A percentile compares a stretch with the other conserved stretches of the same genome.
Conservation (phyloP, 805 yeast genomes). For the Monosporozyma unispora region DNA sequence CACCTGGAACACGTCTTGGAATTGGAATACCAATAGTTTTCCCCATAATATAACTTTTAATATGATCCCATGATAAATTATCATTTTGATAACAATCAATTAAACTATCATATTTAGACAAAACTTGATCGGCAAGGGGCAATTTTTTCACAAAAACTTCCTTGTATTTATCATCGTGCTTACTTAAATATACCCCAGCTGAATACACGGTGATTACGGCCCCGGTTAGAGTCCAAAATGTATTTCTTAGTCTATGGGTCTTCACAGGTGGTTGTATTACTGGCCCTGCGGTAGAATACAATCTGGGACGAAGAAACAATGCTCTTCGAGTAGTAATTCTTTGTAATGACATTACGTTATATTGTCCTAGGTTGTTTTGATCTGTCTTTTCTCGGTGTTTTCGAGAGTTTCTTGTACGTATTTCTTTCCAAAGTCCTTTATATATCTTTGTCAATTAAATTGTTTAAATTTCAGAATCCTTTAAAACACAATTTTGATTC, state of each 20-base stretch:
- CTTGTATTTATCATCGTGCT: constrained; percentile 52
- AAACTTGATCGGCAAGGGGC: constrained; percentile 52
- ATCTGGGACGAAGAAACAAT: neutral
- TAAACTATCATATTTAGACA: constrained; percentile 40
- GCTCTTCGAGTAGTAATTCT: neutral
- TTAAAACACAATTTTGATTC: neutral
- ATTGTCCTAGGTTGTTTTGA: neutral
- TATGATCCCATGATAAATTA: constrained; percentile 12
- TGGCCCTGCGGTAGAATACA: neutral
- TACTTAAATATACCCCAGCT: constrained; percentile 51
- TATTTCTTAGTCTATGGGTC: constrained; percentile 25
- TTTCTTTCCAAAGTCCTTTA: neutral
- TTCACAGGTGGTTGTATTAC: constrained; percentile 1
- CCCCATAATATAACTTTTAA: constrained; percentile 18
- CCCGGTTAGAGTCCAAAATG: constrained; percentile 24
- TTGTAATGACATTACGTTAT: neutral
- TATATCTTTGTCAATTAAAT: neutral
- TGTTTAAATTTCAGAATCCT: neutral
- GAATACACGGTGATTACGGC: constrained; percentile 39
- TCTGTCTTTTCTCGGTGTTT: neutral
- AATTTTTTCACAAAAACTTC: constrained; percentile 54
- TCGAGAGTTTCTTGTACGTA: neutral
- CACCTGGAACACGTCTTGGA: constrained; percentile 5
- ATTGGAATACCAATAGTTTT: constrained; percentile 15
- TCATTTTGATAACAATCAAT: constrained; percentile 8